These are phyloP conservation scores for Zymoseptoria passerinii DNA, from an alignment of 2,329 filamentous ascomycete species.

Conservation along the genomic window DNA sequence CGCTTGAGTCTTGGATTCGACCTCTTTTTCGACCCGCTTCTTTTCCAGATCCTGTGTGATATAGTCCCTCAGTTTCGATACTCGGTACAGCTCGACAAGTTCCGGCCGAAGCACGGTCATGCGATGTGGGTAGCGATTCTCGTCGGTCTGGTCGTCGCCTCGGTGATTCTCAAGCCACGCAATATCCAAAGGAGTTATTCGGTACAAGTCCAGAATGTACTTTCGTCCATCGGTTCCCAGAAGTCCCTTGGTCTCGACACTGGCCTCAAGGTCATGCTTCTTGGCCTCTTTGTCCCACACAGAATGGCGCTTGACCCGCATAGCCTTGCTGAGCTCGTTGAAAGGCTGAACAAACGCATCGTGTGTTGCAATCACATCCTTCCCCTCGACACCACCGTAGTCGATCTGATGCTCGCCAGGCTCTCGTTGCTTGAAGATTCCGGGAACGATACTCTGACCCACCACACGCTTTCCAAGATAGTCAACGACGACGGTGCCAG, in stretches of 20 bases:
- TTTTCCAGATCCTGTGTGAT: constrained; percentile 69
- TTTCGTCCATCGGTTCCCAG: constrained; percentile 93
- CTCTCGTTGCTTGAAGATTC: constrained; percentile 97
- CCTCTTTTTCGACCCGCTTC: constrained; percentile 37
- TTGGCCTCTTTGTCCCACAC: constrained; percentile 97
- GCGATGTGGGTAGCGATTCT: constrained; percentile 71
- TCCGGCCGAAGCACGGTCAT: constrained; percentile 93
- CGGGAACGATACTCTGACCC: constrained; percentile 94
- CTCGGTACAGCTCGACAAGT: constrained; percentile 77
- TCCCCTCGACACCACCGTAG: constrained; percentile 95
- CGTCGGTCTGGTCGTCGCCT: constrained; percentile 42
- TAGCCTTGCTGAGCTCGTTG: constrained; percentile 78
- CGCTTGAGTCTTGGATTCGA: constrained; percentile 7
- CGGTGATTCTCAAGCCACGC: constrained; percentile 76
- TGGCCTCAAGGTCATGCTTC: constrained; percentile 84
- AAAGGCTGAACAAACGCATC: constrained; percentile 78
- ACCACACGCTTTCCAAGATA: constrained; percentile 96
- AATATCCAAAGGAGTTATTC: constrained; percentile 86
- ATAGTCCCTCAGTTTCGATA: constrained; percentile 81
- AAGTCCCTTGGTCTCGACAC: constrained; percentile 96
- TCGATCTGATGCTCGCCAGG: constrained; percentile 98
- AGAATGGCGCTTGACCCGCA: constrained; percentile 86
- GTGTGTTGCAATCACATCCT: constrained; percentile 86
- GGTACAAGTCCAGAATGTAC: constrained; percentile 94
- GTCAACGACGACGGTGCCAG: constrained; percentile 91